Evolutionary conservation across 2,329 filamentous ascomycete species (phyloP).

Genomic region (Talaromyces amestolkiae): DNA sequence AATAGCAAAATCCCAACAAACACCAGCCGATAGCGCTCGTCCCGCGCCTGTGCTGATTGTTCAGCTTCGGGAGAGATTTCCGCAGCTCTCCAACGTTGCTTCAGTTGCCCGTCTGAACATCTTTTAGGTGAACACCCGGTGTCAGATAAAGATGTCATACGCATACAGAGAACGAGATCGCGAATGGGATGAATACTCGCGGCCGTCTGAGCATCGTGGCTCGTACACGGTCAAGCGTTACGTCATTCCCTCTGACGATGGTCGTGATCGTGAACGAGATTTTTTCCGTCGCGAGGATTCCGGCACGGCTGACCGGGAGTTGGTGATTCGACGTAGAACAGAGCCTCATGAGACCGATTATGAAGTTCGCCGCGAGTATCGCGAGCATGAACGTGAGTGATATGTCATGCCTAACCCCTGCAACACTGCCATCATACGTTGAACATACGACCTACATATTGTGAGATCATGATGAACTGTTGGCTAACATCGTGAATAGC

Average conservation of each 20-base stretch:
- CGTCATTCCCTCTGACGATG: slow-evolving; percentile 45
- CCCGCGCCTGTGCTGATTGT: neutral
- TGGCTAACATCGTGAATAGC: slow-evolving; percentile 41
- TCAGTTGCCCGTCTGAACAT: neutral
- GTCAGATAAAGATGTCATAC: slow-evolving; percentile 33
- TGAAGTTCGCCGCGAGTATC: slow-evolving; percentile 43
- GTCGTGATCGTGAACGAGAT: slow-evolving; percentile 35
- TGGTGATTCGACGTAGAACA: slow-evolving; percentile 45
- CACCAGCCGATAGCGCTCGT: neutral
- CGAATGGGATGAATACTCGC: slow-evolving; percentile 42
- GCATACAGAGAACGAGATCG: slow-evolving; percentile 41
- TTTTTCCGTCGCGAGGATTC: slow-evolving; percentile 34
- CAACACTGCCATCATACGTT: slow-evolving; percentile 5
- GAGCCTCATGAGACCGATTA: slow-evolving; percentile 52
- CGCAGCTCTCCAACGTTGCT: neutral
- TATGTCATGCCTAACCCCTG: slow-evolving; percentile 12
- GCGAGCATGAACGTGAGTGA: slow-evolving; percentile 46
- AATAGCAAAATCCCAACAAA: neutral
- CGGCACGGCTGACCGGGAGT: slow-evolving; percentile 38
- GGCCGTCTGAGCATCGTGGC: slow-evolving; percentile 39
- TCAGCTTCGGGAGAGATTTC: slow-evolving; percentile 3
- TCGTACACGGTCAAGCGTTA: slow-evolving; percentile 62
- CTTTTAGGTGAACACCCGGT: neutral
- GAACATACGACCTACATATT: neutral
- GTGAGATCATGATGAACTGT: slow-evolving; percentile 5